Conservation (phyloP, 495 filamentous ascomycete genomes). For the Lasiosphaeris hirsuta region DNA sequence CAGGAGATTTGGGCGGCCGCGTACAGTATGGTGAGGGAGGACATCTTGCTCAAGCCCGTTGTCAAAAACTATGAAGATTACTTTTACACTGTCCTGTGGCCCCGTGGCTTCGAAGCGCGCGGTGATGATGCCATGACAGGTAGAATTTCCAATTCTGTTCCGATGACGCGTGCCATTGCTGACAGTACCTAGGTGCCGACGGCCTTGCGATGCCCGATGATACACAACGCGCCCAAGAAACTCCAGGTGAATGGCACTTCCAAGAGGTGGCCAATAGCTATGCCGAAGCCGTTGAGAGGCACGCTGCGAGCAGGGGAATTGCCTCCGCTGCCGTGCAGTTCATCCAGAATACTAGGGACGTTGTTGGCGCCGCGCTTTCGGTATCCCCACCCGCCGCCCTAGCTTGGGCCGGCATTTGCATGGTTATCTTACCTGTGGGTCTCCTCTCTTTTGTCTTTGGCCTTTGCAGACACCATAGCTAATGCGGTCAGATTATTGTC, state of each 20-base stretch:
- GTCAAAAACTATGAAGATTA: slow-evolving; percentile 22
- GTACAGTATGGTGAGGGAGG: slow-evolving; percentile 5
- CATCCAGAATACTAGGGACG: slow-evolving; percentile 14
- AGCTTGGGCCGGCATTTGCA: slow-evolving; percentile 22
- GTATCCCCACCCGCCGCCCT: slow-evolving; percentile 15
- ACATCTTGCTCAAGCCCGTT: slow-evolving; percentile 5
- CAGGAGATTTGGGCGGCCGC: slow-evolving; percentile 19
- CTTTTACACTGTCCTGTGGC: slow-evolving; percentile 13
- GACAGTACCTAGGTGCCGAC: not conserved
- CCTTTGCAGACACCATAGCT: not conserved
- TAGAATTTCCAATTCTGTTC: not conserved
- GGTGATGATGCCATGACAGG: not conserved
- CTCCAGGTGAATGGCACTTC: slow-evolving; percentile 9
- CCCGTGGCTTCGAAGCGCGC: not conserved
- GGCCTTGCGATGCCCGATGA: not conserved
- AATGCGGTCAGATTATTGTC: slow-evolving; percentile 15
- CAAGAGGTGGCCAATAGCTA: slow-evolving; percentile 13
- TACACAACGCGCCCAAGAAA: not conserved
- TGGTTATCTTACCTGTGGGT: slow-evolving; percentile 19
- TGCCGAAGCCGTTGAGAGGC: slow-evolving; percentile 1
- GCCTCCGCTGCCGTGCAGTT: slow-evolving; percentile 19
- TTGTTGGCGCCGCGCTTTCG: slow-evolving; percentile 4
- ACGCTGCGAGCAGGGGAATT: slow-evolving; percentile 8
- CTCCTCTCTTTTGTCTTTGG: not conserved
- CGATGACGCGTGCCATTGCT: too few species aligned